A percentile compares a stretch with the other conserved stretches of the same genome.
These are phyloP conservation scores for Bocquillonia castaneifolia DNA, from an alignment of 441 rosid species.

Conservation along the genomic window DNA sequence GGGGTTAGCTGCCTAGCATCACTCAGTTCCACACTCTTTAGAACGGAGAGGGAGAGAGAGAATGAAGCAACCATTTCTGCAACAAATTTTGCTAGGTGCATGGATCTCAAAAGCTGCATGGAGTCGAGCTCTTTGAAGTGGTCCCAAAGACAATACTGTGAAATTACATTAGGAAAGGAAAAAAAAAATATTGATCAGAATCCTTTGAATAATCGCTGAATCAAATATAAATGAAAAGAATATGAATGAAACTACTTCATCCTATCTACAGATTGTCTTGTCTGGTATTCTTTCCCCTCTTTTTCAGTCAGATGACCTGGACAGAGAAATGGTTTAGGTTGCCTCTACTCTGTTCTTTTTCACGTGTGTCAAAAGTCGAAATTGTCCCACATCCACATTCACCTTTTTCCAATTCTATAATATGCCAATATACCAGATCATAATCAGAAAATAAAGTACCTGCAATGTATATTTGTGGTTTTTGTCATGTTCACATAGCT, in stretches of 20 bases:
- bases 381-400: background rate
- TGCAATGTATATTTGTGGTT: slow-evolving; percentile 82
- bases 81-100: slow-evolving; percentile 80
- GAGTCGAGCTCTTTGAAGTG: slow-evolving; percentile 75
- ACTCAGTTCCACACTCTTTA: slow-evolving; percentile 57
- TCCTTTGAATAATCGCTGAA: background rate
- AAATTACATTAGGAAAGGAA: slow-evolving; percentile 11
- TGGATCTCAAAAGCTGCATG: slow-evolving; percentile 60
- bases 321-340: background rate
- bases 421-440: background rate
- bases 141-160: slow-evolving; percentile 83
- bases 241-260: background rate
- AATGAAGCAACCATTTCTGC: slow-evolving; percentile 73
- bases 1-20: slow-evolving; percentile 52
- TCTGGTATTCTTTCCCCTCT: background rate
- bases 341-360: background rate
- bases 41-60: slow-evolving; percentile 61
- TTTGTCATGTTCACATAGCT: slow-evolving; percentile 75
- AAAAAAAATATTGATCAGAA: background rate
- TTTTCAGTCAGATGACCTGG: background rate
- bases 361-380: too few species aligned
- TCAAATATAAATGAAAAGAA: background rate
- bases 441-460: slow-evolving; percentile 38
- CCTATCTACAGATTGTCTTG: slow-evolving; percentile 2
- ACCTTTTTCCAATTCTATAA: background rate